Evolutionary conservation across 2,329 filamentous ascomycete genomes (phyloP), one percentile per base, ranked within the genome.

Genomic region (Colletotrichum orbiculare): DNA sequence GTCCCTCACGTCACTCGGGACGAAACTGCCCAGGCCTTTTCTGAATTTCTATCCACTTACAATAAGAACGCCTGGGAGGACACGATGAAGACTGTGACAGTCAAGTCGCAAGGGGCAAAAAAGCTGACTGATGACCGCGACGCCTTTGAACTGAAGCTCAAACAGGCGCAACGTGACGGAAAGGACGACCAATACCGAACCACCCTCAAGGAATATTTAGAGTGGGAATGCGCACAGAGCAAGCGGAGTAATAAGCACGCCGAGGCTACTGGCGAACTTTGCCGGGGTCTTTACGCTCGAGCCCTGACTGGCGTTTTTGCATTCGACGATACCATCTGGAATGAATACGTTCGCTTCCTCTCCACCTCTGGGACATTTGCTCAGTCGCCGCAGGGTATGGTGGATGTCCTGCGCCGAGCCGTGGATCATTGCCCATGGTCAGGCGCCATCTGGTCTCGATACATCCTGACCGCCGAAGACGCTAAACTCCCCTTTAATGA

Each of bases 341-440:
- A 91, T 72, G 93, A 97, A 69, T 93, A 94, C 71, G 82, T 93
- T 35, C 91, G 93, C 66, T 94, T 93, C 69, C 79, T 96, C 52
- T 84, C 82, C n/a, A 85, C 81, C 63, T 76, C 78, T 69, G 59
- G 79, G 76, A 70, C 74, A 70, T 68, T 78, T 68, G 47, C 76
- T 60, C 69, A 77, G 73, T 60, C 77, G 74, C 60, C 84, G 77
- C 17, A 80, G 50, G 64, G 81, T 59, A 77, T 91, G 42, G 84
- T 97, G 9, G 86, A 92, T 50, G 85, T 95, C 7, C 83, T 96
- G 2, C 89, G 93, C 71, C 87, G 94, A 69, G 94, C 93, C 11
- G 96, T 94, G 9, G 87, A 90, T 47, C 96, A 98, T 77, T 97
- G 95, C 71, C 94, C 96, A 2, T 97, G 94, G 91, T 96, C 94